These are phyloP conservation scores for Hydrangea macrophylla DNA, from an alignment of 148 eudicot species.

Conservation along the genomic window DNA sequence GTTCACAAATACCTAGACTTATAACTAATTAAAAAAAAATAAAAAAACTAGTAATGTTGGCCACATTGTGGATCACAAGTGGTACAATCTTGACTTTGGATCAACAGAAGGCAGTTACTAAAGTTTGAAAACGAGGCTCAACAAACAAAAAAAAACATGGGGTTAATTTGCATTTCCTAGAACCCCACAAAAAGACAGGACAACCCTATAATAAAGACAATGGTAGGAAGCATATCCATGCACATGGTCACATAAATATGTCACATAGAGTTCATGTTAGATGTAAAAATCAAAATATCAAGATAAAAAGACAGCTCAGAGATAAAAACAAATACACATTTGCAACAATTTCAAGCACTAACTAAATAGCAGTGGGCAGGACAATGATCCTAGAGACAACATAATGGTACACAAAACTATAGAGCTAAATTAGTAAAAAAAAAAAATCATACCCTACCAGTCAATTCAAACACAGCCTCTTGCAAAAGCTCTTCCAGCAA, in stretches of 20 bases:
- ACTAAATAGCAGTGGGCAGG: conserved; percentile 3
- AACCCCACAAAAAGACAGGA: background rate
- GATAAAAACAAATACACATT: background rate
- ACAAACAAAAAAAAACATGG: background rate
- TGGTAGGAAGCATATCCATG: background rate
- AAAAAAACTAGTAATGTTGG: too few species aligned
- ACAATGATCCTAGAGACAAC: conserved; percentile 9
- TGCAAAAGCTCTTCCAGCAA: conserved; percentile 76
- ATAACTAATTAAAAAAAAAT: too few species aligned
- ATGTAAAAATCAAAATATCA: background rate
- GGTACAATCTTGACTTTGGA: too few species aligned
- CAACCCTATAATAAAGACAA: background rate
- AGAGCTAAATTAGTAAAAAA: conserved; percentile 5
- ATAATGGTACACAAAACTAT: conserved; percentile 14
- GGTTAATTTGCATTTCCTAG: background rate
- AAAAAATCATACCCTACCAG: conserved; percentile 32
- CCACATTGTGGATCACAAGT: too few species aligned
- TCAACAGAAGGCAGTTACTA: too few species aligned
- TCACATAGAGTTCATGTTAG: too few species aligned
- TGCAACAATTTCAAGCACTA: conserved; percentile 12
- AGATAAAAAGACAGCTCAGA: background rate
- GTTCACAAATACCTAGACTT: too few species aligned
- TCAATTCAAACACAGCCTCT: conserved; percentile 62
- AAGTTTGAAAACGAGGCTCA: too few species aligned
- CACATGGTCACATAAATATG: too few species aligned